Base-by-base conservation (phyloP, 371 early-diverging fungal genomes). In the Mycotypha africana region DNA sequence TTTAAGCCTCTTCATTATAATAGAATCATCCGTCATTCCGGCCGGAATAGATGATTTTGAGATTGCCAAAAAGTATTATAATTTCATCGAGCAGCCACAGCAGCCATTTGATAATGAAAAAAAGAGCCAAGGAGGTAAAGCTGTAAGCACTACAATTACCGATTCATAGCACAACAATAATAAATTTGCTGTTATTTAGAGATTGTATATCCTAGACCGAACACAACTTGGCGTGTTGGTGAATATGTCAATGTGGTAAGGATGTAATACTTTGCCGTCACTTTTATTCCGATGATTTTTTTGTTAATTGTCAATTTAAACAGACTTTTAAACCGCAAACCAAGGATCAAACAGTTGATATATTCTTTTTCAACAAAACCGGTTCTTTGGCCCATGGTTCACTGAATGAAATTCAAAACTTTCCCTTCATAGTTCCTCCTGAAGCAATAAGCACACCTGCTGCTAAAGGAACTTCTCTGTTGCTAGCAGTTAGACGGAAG, bases 141-240 rank as follows among this genome's bases (percentile, higher is more conserved):
- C n/a, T n/a, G n/a, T n/a, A n/a, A n/a, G n/a, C n/a, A n/a, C n/a
- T n/a, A n/a, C n/a, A n/a, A n/a, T n/a, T n/a, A n/a, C n/a, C n/a
- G n/a, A n/a, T n/a, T n/a, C n/a, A n/a, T n/a, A n/a, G n/a, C n/a
- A n/a, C n/a, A n/a, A n/a, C n/a, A n/a, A n/a, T n/a, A n/a, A n/a
- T n/a, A n/a, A n/a, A n/a, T n/a, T n/a, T n/a, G n/a, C n/a, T n/a
- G n/a, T n/a, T n/a, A n/a, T n/a, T n/a, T n/a, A 50, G 56, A 39
- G n/a, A 67, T 70, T 25, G 10, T 55, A 15, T 70, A 45, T 32
- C 71, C 71, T 21, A 45, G 35, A 9, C 19, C 32, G 14, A 45
- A 56, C 39, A 51, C 53, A 3, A 62, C 57, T 10, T 68, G 69
- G 69, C 45, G 53, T 39, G 60, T 68, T 14, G 68, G 68, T 8